Evolutionary conservation across 306 rosid species (phyloP).

Genomic region (Psophocarpus tetragonolobus): DNA sequence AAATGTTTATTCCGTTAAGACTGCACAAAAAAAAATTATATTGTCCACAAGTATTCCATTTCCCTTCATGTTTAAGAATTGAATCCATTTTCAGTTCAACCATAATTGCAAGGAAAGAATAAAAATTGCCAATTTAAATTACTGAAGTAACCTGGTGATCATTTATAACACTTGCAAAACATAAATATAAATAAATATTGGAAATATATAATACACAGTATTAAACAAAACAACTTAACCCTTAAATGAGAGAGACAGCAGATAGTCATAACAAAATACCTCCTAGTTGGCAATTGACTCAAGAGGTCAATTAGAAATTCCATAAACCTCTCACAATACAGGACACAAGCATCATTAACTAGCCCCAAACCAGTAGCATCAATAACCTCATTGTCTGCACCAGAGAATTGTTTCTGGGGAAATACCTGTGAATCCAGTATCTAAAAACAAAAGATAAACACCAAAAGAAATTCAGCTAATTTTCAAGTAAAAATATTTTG

Average conservation of each 20-base stretch:
- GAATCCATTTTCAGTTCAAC: constrained; percentile 16
- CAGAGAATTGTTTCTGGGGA: constrained; percentile 41
- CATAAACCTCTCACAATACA: constrained; percentile 97
- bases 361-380: constrained; percentile 45
- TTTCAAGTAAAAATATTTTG: not conserved
- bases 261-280: constrained; percentile 52
- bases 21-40: not conserved
- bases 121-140: constrained; percentile 10
- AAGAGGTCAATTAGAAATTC: constrained; percentile 97
- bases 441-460: constrained; percentile 45
- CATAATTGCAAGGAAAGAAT: not conserved
- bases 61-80: constrained; percentile 3
- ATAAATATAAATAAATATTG: constrained; percentile 4
- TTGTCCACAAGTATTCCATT: not conserved
- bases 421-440: constrained; percentile 76
- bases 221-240: not conserved
- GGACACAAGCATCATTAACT: constrained; percentile 80
- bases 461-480: constrained; percentile 9
- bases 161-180: constrained; percentile 8
- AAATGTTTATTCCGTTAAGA: not conserved
- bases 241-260: constrained; percentile 10
- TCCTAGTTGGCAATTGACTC: constrained; percentile 97
- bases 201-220: not conserved
- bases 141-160: constrained; percentile 4
- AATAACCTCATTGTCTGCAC: constrained; percentile 44